Conservation (phyloP, 164 flowering plant species). For the Stephania japonica region DNA sequence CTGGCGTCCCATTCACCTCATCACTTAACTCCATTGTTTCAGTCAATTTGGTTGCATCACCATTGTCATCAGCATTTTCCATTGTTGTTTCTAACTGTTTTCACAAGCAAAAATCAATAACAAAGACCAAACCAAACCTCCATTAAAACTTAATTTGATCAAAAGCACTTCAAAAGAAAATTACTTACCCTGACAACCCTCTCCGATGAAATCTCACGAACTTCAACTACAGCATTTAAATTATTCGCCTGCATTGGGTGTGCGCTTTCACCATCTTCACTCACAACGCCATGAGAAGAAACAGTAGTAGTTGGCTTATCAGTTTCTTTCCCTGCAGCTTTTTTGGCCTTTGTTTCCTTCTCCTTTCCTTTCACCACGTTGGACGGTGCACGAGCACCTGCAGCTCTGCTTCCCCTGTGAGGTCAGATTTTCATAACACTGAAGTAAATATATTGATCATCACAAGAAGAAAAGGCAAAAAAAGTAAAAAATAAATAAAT, state of each 20-base stretch:
- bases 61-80: constrained; percentile 23
- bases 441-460: background rate
- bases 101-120: background rate
- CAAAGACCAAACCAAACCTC: background rate
- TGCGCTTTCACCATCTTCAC: constrained; percentile 20
- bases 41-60: constrained; percentile 17
- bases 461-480: background rate
- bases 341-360: constrained; percentile 24
- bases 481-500: no score
- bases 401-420: constrained; percentile 36
- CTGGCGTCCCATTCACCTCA: constrained; percentile 36
- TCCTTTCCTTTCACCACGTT: constrained; percentile 13
- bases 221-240: constrained; percentile 23
- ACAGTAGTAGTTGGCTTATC: constrained; percentile 12
- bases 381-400: constrained; percentile 25
- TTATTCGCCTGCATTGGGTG: constrained; percentile 28
- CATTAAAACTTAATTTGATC: background rate
- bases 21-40: constrained; percentile 29
- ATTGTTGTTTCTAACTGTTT: constrained; percentile 32
- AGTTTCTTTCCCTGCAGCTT: constrained; percentile 9
- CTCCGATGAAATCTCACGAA: constrained; percentile 28
- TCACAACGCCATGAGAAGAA: constrained; percentile 17
- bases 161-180: background rate
- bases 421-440: constrained; percentile 9
- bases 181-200: constrained; percentile 34